These are phyloP conservation scores for Dentipellis fragilis DNA, from an alignment of 768 basidiomycete species.

Conservation along the genomic window DNA sequence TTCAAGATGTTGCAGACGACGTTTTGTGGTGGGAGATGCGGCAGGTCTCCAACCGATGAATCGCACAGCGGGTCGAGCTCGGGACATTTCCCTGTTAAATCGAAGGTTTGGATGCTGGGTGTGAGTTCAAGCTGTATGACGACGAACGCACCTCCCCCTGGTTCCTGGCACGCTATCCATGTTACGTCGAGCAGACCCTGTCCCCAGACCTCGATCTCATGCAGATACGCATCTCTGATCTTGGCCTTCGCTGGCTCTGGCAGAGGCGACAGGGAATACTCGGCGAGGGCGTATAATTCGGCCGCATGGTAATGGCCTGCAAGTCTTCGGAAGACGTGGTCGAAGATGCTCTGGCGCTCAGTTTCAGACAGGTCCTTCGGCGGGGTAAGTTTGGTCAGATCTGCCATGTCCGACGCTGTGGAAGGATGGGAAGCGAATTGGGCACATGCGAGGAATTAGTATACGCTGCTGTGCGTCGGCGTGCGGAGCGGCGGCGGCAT, in stretches of 20 bases:
- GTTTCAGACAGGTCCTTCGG: slow-evolving; percentile 28
- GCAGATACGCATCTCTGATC: slow-evolving; percentile 21
- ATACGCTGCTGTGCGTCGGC: too few relatives aligned
- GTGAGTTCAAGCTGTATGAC: background rate
- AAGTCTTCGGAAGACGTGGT: slow-evolving; percentile 33
- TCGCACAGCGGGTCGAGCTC: slow-evolving; percentile 32
- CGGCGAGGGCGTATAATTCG: slow-evolving; percentile 28
- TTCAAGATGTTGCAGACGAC: slow-evolving; percentile 35
- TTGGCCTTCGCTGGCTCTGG: slow-evolving; percentile 12
- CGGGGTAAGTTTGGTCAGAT: slow-evolving; percentile 22
- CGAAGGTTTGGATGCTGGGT: slow-evolving; percentile 1
- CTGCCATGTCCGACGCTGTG: slow-evolving; percentile 5
- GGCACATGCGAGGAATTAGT: too few relatives aligned
- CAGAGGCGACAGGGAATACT: slow-evolving; percentile 19
- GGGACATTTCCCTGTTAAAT: slow-evolving; percentile 29
- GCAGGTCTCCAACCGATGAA: slow-evolving; percentile 33
- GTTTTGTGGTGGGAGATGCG: slow-evolving; percentile 26
- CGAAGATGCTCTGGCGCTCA: slow-evolving; percentile 29
- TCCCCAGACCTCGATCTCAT: slow-evolving; percentile 34
- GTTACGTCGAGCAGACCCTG: slow-evolving; percentile 31
- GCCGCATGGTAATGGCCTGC: slow-evolving; percentile 36
- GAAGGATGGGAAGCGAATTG: too few relatives aligned
- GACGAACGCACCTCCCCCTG: slow-evolving; percentile 24
- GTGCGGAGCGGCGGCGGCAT: too few relatives aligned
- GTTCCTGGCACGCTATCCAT: slow-evolving; percentile 35